Base-by-base conservation (phyloP, 2,329 filamentous ascomycete genomes). In the Piedraia hortae region DNA sequence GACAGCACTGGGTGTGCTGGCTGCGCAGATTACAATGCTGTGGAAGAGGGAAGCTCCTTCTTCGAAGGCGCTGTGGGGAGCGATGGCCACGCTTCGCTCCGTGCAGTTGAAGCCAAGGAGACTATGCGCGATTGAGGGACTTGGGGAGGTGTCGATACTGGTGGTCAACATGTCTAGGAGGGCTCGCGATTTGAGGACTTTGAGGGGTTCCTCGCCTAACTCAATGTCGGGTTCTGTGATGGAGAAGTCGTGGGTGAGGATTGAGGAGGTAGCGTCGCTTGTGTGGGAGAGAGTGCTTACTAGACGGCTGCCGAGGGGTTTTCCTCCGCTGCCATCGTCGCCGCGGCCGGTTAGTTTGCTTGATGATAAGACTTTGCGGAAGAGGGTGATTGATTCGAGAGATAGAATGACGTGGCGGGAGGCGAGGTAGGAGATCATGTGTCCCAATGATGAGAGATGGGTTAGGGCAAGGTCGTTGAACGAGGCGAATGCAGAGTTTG, bases 381-480 rank as follows among this genome's bases (percentile, higher is more conserved):
- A 50, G 3, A 97, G 56, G 29, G 69, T 65, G 26, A 97, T 53
- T 18, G 78, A 82, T 8, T 66, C 65, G 28, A 90, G 54, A 0
- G 75, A 75, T 23, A 97, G 53, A 8, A 71, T 62, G 16, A 75
- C 61, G 35, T 91, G 74, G 1, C 72, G 73, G 24, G 80, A 68
- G 8, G 77, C 73, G 34, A 78, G 82, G 42, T 85, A 91, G 14
- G 74, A 60, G 14, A 80, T 80, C 12, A 97, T 52, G 32, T 85
- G 69, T 3, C 78, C 67, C 18, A 93, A 61, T 4, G 90, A 51
- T 18, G 60, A 55, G 13, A 97, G 51, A 34, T 85, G 70, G 26
- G 69, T 77, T 17, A 90, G 55, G 10, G 97, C 54, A 5, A 75
- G 78, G 37, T 97, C 88, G 40, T 93, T 82, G 35, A 97, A 82